These are phyloP conservation scores for Silene conica DNA, from an alignment of 148 eudicot genomes.

Conservation along the genomic window DNA sequence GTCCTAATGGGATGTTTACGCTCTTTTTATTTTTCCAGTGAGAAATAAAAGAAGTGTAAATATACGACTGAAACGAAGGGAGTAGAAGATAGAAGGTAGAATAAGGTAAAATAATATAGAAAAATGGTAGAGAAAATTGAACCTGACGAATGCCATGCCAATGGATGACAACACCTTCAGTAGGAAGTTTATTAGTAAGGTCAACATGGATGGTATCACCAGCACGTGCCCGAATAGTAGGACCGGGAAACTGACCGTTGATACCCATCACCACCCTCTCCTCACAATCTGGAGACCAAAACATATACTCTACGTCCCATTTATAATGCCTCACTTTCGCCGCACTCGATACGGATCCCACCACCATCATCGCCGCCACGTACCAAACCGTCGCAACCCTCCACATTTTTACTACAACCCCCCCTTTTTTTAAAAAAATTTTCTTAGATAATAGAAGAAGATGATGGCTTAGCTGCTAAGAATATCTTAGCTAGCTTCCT, in stretches of 20 bases:
- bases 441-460: too few relatives aligned
- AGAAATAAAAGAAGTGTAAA: too few relatives aligned
- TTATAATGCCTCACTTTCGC: slow-evolving; percentile 36
- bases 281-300: slow-evolving; percentile 62
- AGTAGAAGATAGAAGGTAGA: too few relatives aligned
- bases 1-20: too few relatives aligned
- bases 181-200: slow-evolving; percentile 62
- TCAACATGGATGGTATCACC: slow-evolving; percentile 60
- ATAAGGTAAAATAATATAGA: too few relatives aligned
- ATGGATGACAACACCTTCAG: slow-evolving; percentile 83
- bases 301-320: slow-evolving; percentile 71
- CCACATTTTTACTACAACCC: too few relatives aligned
- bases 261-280: slow-evolving; percentile 60
- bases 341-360: slow-evolving; percentile 17
- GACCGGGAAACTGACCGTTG: slow-evolving; percentile 82
- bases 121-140: slow-evolving; percentile 34
- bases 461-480: too few relatives aligned
- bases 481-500: too few relatives aligned
- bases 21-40: too few relatives aligned
- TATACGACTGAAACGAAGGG: too few relatives aligned
- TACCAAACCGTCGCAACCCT: not conserved
- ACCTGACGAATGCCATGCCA: slow-evolving; percentile 97
- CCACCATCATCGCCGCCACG: slow-evolving; percentile 9
- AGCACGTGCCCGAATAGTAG: slow-evolving; percentile 55
- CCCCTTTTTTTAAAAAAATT: too few relatives aligned